Conservation (phyloP, 208 protist species). For the Acanthamoeba lugdunensis region DNA sequence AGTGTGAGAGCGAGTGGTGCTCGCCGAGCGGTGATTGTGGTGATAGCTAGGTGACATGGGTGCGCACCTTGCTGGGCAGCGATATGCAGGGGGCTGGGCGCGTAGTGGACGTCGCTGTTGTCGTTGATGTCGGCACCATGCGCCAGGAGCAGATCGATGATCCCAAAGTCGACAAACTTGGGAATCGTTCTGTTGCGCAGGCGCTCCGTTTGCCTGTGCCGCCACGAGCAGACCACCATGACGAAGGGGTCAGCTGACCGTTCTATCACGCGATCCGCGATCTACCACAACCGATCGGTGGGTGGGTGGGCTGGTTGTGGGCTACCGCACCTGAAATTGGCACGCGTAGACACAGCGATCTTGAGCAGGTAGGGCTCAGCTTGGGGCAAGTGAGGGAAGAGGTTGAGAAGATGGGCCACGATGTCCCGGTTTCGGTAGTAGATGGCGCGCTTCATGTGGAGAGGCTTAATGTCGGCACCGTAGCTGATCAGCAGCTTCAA, state of each 20-base stretch:
- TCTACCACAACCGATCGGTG: too few species aligned
- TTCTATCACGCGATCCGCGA: not conserved
- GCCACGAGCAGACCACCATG: not conserved
- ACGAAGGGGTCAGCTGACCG: not conserved
- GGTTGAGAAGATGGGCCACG: not conserved
- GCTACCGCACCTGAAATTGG: conserved; percentile 16
- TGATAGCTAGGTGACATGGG: not conserved
- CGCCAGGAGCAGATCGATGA: not conserved
- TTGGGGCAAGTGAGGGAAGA: conserved; percentile 24
- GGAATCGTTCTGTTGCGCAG: conserved; percentile 37
- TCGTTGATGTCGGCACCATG: conserved; percentile 38
- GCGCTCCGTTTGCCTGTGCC: not conserved
- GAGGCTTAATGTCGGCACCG: conserved; percentile 16
- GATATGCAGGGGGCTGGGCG: conserved; percentile 14
- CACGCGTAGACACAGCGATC: conserved; percentile 19
- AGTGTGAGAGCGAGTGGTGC: too few species aligned
- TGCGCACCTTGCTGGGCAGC: conserved; percentile 1
- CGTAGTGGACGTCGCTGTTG: conserved; percentile 27
- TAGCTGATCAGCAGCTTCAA: conserved; percentile 37
- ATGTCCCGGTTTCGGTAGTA: conserved; percentile 31
- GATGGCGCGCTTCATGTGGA: conserved; percentile 42
- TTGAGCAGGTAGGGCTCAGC: conserved; percentile 40
- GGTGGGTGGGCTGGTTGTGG: too few species aligned
- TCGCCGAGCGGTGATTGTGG: too few species aligned
- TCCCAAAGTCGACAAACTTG: conserved; percentile 37